Evolutionary conservation across 441 rosid species (phyloP), one percentile per base, ranked within the genome.

Genomic region (Lepidium campestre): DNA sequence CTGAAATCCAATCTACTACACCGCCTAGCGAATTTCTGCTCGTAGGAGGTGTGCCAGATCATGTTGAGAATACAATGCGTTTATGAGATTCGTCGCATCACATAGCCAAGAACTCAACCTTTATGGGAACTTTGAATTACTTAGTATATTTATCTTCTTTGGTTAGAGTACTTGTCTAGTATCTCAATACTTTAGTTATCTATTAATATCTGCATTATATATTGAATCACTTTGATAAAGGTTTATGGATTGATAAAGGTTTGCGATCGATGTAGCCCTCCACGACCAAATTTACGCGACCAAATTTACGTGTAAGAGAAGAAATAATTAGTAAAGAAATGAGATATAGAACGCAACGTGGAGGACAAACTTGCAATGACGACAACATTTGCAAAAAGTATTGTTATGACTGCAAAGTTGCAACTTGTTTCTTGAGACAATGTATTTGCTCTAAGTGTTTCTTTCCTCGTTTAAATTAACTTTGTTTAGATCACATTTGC

Each of bases 221-320:
- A 7, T n/a, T 40, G 45, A 40, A 40, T 19, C 19, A 40, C 19
- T 40, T 40, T 40, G 0, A 40, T 10, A 39, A 19, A 62, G 68
- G 57, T 48, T 62, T 36, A 27, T 48, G 36, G 68, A 25, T 48
- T 22, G 47, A 47, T 62, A 36, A 62, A 62, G 60, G 60, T 65
- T 52, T 65, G 60, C 18, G 14, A 18, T 0, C 27, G 11, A 17
- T 65, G 69, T 52, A 15, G 15, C 19, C 40, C 50, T 65, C n/a
- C n/a, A n/a, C n/a, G n/a, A n/a, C n/a, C n/a, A n/a, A n/a, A n/a
- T n/a, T n/a, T n/a, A n/a, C n/a, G n/a, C n/a, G n/a, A n/a, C n/a
- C n/a, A n/a, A n/a, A n/a, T n/a, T n/a, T n/a, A n/a, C n/a, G n/a
- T n/a, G n/a, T n/a, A n/a, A n/a, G n/a, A n/a, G n/a, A n/a, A n/a